phyloP scores from a whole-genome alignment of 2,329 filamentous ascomycete species.

The Aspergillus glaucus region DNA sequence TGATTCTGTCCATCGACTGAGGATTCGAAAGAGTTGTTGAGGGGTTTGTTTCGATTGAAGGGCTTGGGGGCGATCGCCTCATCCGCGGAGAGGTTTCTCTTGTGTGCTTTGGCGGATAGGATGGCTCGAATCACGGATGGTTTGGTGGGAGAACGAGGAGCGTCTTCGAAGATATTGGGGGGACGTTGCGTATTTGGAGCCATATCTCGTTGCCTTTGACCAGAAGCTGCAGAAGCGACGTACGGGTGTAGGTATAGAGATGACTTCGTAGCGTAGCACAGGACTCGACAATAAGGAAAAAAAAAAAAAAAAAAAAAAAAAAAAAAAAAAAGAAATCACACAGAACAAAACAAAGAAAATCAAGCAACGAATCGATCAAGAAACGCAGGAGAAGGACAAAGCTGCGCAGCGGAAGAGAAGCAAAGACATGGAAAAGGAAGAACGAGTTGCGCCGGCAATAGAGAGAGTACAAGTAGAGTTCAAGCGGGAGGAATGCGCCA shows the following conservation, averaged over 20 bases:
- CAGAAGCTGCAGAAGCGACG: constrained; percentile 19
- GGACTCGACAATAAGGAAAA: not conserved
- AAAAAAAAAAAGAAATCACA: not conserved
- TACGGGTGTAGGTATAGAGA: constrained; percentile 11
- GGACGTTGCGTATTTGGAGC: constrained; percentile 21
- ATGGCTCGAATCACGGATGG: constrained; percentile 49
- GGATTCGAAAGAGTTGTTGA: constrained; percentile 38
- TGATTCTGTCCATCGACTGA: constrained; percentile 1
- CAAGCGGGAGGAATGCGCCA: not conserved
- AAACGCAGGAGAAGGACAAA: constrained; percentile 4
- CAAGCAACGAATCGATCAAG: constrained; percentile 4
- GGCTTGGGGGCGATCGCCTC: constrained; percentile 17
- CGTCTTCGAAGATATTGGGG: constrained; percentile 34
- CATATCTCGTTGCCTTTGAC: constrained; percentile 28
- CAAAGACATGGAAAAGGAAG: constrained; percentile 1
- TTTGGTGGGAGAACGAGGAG: constrained; percentile 27
- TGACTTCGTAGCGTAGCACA: constrained; percentile 1
- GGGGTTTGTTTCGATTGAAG: constrained; percentile 38
- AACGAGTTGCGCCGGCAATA: not conserved
- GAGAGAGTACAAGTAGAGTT: not conserved
- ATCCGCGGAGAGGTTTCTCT: constrained; percentile 39
- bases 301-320: not conserved
- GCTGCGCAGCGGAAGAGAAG: constrained; percentile 1
- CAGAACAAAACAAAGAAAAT: constrained; percentile 3
- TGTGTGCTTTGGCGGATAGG: constrained; percentile 46